These are phyloP conservation scores for Colletotrichum cordylinicola DNA, from an alignment of 2,329 filamentous ascomycete species.

Conservation along the genomic window DNA sequence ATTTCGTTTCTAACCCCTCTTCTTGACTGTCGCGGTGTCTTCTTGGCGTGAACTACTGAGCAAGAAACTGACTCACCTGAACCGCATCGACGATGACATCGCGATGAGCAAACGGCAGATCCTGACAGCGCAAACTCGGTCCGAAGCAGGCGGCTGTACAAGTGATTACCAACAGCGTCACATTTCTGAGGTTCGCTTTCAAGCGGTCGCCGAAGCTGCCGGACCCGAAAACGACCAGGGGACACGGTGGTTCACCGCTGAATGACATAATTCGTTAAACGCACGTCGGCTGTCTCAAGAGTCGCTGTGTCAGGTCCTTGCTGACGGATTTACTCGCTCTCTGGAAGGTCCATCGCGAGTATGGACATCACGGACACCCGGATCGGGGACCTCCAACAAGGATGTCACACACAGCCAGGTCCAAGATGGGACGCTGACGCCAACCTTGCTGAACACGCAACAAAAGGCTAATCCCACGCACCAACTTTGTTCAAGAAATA, in stretches of 20 bases:
- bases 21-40: conserved; percentile 5
- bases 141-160: not conserved
- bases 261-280: conserved; percentile 6
- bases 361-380: not conserved
- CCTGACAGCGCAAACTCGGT: not conserved
- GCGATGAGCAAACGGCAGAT: not conserved
- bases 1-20: not conserved
- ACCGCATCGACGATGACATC: not conserved
- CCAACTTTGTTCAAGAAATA: not conserved
- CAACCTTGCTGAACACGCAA: conserved; percentile 7
- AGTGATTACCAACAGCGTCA: not conserved
- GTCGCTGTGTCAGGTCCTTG: not conserved
- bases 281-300: not conserved
- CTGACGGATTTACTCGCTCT: not conserved
- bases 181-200: not conserved
- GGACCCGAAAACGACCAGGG: not conserved
- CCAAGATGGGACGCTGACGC: not conserved
- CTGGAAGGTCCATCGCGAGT: not conserved
- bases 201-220: not conserved
- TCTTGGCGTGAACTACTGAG: not conserved
- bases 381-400: not conserved
- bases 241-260: not conserved
- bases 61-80: not conserved
- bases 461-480: not conserved
- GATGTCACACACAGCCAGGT: not conserved